phyloP scores from a whole-genome alignment of 192 early-diverging fungal genomes.

The Entophlyctis luteolus region DNA sequence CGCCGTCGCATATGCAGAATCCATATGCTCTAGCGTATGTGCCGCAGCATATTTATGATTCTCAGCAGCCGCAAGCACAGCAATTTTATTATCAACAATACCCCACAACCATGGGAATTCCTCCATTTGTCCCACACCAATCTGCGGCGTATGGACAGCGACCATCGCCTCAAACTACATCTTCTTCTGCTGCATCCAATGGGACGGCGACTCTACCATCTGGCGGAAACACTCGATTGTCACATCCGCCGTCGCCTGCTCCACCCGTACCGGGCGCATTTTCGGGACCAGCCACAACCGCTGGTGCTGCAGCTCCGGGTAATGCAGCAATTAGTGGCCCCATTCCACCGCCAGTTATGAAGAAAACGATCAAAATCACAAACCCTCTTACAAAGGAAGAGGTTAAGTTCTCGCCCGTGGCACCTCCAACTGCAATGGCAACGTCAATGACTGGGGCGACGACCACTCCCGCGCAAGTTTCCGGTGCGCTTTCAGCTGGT shows the following conservation, averaged over 20 bases:
- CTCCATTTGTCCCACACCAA: too few relatives aligned
- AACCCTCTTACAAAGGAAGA: conserved; percentile 70
- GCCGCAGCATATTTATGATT: too few relatives aligned
- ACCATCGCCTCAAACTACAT: too few relatives aligned
- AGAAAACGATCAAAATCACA: conserved; percentile 67
- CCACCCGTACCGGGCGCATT: background rate
- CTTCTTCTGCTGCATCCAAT: too few relatives aligned
- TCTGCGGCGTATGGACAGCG: too few relatives aligned
- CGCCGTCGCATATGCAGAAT: too few relatives aligned
- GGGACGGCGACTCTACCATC: too few relatives aligned
- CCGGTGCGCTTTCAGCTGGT: background rate
- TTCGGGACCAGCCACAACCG: conserved; percentile 1
- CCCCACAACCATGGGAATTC: too few relatives aligned
- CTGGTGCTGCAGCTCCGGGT: conserved; percentile 30
- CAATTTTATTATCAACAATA: too few relatives aligned
- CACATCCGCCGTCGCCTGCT: background rate
- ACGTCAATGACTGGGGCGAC: conserved; percentile 21
- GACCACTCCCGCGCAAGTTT: background rate
- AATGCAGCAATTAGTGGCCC: conserved; percentile 35
- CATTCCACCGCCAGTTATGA: too few relatives aligned
- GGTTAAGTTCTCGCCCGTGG: conserved; percentile 52
- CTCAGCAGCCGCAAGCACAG: too few relatives aligned
- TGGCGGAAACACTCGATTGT: background rate
- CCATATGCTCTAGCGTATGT: too few relatives aligned
- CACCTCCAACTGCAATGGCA: conserved; percentile 29